phyloP scores from a whole-genome alignment of 2,329 filamentous ascomycete genomes.

The Lasiodiplodia citricola region DNA sequence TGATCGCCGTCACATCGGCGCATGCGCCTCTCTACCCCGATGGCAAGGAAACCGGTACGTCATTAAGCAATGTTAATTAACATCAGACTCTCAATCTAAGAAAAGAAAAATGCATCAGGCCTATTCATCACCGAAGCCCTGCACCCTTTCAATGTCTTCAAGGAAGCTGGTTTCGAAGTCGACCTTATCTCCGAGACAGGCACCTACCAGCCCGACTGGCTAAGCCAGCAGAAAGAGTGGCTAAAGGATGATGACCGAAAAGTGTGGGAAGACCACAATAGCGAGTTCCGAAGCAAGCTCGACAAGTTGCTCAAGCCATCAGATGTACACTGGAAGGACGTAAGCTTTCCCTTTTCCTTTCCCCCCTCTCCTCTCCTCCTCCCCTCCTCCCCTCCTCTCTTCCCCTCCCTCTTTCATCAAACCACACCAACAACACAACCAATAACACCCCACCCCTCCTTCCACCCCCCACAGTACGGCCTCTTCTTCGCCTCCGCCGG shows the following conservation, averaged over 20 bases:
- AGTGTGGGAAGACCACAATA: constrained; percentile 48
- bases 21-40: constrained; percentile 43
- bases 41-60: constrained; percentile 46
- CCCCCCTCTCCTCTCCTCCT: too few relatives aligned
- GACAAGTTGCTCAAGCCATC: constrained; percentile 49
- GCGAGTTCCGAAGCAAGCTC: constrained; percentile 54
- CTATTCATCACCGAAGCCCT: constrained; percentile 57
- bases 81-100: neutral
- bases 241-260: constrained; percentile 47
- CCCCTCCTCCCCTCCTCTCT: too few relatives aligned
- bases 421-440: neutral
- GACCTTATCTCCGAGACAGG: constrained; percentile 55
- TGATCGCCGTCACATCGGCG: constrained; percentile 53
- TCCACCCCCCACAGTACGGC: constrained; percentile 31
- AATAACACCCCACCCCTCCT: neutral
- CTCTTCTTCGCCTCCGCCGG: constrained; percentile 53
- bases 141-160: constrained; percentile 55
- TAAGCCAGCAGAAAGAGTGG: constrained; percentile 50
- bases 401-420: neutral
- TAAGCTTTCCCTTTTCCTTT: neutral
- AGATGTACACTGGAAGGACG: constrained; percentile 40
- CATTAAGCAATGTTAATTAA: neutral
- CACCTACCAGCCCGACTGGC: constrained; percentile 51
- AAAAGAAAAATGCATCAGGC: neutral
- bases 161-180: constrained; percentile 53